Percentiles rank a stretch among this genome's conserved stretches.
Evolutionary conservation across 169 alveolate genomes (phyloP).

Genomic region (Plasmodium malariae): DNA sequence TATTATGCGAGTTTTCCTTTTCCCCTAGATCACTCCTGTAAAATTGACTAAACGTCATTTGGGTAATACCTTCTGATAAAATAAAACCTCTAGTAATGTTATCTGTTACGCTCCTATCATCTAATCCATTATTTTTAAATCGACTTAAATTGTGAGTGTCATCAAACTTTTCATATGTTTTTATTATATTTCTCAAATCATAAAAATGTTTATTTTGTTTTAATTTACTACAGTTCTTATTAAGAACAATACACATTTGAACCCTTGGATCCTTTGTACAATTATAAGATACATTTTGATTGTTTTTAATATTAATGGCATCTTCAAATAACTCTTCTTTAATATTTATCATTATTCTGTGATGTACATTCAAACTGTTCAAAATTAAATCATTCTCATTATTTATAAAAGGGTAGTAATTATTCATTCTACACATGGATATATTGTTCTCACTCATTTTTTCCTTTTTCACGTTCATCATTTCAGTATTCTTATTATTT

Average conservation of each 20-base stretch:
- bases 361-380: conserved; percentile 59
- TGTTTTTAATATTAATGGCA: conserved; percentile 33
- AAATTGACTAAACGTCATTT: too few species aligned
- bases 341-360: conserved; percentile 53
- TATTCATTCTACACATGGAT: neutral
- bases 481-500: neutral
- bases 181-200: conserved; percentile 34
- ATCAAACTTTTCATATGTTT: conserved; percentile 20
- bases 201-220: conserved; percentile 28
- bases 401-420: conserved; percentile 7
- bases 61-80: too few species aligned
- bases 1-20: neutral
- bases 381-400: conserved; percentile 27
- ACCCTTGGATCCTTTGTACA: conserved; percentile 14
- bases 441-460: conserved; percentile 11
- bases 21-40: neutral
- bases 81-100: conserved; percentile 24
- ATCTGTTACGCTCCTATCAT: conserved; percentile 5
- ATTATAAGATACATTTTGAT: conserved; percentile 8
- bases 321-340: conserved; percentile 65
- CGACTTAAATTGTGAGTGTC: conserved; percentile 11
- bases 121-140: neutral
- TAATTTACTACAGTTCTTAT: conserved; percentile 18
- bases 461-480: neutral
- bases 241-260: conserved; percentile 27